Base-by-base conservation (phyloP, 169 alveolate genomes). In the Toxoplasma gondii region DNA sequence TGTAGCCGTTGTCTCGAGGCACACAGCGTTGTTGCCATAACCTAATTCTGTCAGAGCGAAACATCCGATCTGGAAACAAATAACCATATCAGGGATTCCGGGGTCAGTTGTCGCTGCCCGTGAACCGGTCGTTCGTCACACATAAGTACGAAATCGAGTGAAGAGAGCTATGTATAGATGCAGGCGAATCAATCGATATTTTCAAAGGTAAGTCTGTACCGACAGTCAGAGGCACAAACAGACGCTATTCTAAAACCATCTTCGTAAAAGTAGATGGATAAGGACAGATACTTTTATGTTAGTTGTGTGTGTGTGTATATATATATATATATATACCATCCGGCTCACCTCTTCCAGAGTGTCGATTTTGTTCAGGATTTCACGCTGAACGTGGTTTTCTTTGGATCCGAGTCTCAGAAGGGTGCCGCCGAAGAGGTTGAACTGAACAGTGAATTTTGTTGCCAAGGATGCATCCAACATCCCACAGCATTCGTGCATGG, bases 31-130 rank as follows among this genome's bases (percentile, higher is more conserved):
- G 45, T 97, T 96, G 10, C 98, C 98, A 92, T 96, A 98, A 16
- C 98, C 97, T 69, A 97, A 94, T 91, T 97, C 98, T 45, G 98
- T 97, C 36, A 97, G 95, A 38, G 97, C 96, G 88, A 97, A 97
- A 94, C 98, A 96, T 27, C 98, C 98, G 19, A 95, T 82, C 93
- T 58, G 69, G 17, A 38, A 82, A 24, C 38, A 45, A 53, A 34
- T 0, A 34, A 9, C 34, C 84, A 53, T 36, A 7, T 49, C 34
- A 69, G 24, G 19, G 4, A 78, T 16, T 16, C n/a, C 49, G 4
- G 44, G 38, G 16, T 27, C 41, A 78, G 16, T 31, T 39, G 38
- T n/a, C 58, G 24, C 86, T 31, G 39, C 7, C 49, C 17, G 29
- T 22, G 31, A 38, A 34, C 43, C 24, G 38, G 45, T 10, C 44